These are phyloP conservation scores for Phytophthora melonis DNA, from an alignment of 352 stramenopile species.

Conservation along the genomic window DNA sequence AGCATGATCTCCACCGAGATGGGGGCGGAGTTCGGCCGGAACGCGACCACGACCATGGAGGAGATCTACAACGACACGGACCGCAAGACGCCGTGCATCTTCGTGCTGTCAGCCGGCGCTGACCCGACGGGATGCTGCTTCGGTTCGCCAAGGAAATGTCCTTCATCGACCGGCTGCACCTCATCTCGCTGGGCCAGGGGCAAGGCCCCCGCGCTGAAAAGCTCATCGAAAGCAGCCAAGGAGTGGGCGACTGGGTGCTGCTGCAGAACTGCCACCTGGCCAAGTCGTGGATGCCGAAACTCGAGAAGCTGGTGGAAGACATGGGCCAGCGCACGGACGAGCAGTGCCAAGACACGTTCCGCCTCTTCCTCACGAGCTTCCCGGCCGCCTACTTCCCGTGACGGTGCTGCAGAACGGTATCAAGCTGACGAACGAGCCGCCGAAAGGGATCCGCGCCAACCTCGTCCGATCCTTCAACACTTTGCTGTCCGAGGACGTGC, in stretches of 20 bases:
- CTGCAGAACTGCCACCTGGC: constrained; percentile 96
- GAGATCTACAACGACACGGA: constrained; percentile 94
- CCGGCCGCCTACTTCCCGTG: constrained; percentile 93
- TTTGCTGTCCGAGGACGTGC: constrained; percentile 80
- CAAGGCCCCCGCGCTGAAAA: constrained; percentile 92
- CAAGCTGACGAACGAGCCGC: constrained; percentile 94
- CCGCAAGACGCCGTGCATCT: constrained; percentile 94
- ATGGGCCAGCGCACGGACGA: constrained; percentile 71
- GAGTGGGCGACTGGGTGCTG: constrained; percentile 93
- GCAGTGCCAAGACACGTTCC: constrained; percentile 77
- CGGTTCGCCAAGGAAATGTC: constrained; percentile 92
- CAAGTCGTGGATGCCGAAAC: constrained; percentile 94
- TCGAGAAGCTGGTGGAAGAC: constrained; percentile 93
- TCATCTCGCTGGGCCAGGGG: constrained; percentile 94
- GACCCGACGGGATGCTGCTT: constrained; percentile 94
- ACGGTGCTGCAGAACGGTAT: constrained; percentile 94
- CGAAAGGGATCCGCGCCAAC: constrained; percentile 92
- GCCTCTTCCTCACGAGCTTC: constrained; percentile 94
- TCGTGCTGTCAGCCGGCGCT: constrained; percentile 92
- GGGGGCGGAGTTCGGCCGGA: constrained; percentile 87
- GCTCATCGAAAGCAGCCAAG: constrained; percentile 88
- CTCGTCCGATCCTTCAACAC: constrained; percentile 91
- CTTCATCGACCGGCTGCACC: constrained; percentile 89
- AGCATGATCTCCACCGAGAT: constrained; percentile 90
- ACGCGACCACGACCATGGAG: constrained; percentile 90